Conservation (phyloP, 1,284 basidiomycete genomes). For the Phellopilus nigrolimitatus region DNA sequence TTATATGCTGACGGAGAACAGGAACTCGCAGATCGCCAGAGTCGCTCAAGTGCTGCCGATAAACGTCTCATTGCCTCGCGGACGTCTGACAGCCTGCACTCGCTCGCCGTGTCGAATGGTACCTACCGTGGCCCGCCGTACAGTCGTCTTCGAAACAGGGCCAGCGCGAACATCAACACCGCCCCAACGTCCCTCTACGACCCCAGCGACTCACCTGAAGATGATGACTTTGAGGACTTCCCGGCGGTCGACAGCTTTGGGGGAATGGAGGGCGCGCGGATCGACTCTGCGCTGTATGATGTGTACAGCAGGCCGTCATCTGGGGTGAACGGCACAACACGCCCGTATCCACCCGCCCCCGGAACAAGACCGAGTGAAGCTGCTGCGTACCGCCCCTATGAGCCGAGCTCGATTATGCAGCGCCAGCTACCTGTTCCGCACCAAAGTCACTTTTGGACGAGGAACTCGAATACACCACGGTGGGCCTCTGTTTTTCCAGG, state of each 20-base stretch:
- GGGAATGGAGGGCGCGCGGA: conserved; percentile 13
- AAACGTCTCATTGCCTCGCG: conserved; percentile 57
- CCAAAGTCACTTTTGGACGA: not conserved
- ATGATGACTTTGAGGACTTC: conserved; percentile 17
- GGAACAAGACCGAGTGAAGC: not conserved
- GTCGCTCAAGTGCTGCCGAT: conserved; percentile 45
- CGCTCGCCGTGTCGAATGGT: conserved; percentile 47
- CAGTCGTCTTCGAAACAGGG: conserved; percentile 25
- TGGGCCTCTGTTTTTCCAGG: conserved; percentile 7
- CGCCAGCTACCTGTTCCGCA: conserved; percentile 8
- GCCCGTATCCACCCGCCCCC: conserved; percentile 1
- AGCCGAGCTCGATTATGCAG: not conserved
- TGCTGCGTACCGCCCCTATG: not conserved
- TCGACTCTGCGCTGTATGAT: conserved; percentile 18
- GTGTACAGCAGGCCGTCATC: conserved; percentile 4
- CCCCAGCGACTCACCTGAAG: conserved; percentile 8
- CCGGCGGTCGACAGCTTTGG: conserved; percentile 1
- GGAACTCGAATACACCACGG: not conserved
- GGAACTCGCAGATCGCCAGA: conserved; percentile 69
- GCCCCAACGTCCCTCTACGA: not conserved
- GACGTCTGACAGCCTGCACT: conserved; percentile 55
- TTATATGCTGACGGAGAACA: conserved; percentile 26
- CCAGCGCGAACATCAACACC: not conserved
- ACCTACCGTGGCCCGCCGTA: conserved; percentile 43
- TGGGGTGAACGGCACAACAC: not conserved